Conservation (phyloP, 2,329 filamentous ascomycete genomes). For the Furcasterigmium sp. region DNA sequence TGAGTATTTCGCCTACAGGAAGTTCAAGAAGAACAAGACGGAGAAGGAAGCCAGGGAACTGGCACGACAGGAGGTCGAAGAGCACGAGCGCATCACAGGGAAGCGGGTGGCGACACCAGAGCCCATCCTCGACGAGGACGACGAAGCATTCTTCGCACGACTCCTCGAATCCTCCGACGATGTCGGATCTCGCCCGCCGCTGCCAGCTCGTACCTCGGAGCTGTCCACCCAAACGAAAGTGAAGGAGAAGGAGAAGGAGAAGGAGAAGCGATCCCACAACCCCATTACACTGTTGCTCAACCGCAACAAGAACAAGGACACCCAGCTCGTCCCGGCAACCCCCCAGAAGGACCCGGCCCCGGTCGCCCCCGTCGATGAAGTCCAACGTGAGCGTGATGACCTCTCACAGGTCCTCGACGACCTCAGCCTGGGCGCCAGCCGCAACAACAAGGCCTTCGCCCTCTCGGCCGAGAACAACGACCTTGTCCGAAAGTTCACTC, state of each 20-base stretch:
- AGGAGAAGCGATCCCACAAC: conserved; percentile 16
- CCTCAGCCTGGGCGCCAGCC: conserved; percentile 68
- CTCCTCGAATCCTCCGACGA: conserved; percentile 39
- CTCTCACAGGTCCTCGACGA: conserved; percentile 75
- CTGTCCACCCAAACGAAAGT: conserved; percentile 17
- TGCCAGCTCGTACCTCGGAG: conserved; percentile 43
- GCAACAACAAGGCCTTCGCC: conserved; percentile 81
- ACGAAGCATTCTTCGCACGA: conserved; percentile 53
- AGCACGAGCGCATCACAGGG: conserved; percentile 10
- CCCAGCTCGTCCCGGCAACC: conserved; percentile 21
- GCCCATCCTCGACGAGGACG: conserved; percentile 49
- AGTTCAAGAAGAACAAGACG: conserved; percentile 53
- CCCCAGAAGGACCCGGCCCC: conserved; percentile 23
- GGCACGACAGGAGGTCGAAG: conserved; percentile 13
- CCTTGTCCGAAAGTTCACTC: conserved; percentile 76
- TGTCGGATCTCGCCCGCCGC: conserved; percentile 41
- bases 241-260: conserved; percentile 24
- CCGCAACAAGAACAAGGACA: conserved; percentile 28
- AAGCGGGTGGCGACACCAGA: conserved; percentile 16
- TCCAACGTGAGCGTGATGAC: conserved; percentile 58
- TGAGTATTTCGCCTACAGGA: conserved; percentile 59
- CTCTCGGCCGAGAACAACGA: conserved; percentile 80
- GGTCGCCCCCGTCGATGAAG: conserved; percentile 30
- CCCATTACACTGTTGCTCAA: conserved; percentile 27
- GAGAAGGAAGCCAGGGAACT: conserved; percentile 36